Percentiles rank a stretch among this genome's conserved stretches.
phyloP scores from a whole-genome alignment of 257 asterid species.

The Fraxinus cuspidata region DNA sequence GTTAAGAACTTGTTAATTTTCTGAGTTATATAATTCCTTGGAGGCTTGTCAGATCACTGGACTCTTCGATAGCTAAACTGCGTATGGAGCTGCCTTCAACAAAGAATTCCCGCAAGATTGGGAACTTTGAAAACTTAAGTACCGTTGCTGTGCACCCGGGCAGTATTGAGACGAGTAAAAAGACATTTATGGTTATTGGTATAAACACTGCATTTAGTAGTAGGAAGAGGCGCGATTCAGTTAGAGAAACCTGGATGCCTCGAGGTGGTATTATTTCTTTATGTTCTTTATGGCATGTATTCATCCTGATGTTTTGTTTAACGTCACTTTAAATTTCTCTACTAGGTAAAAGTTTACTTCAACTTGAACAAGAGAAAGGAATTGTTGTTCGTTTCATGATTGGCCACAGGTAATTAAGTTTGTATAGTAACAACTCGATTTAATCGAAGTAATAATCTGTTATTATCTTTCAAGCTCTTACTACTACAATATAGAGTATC shows the following conservation, averaged over 20 bases:
- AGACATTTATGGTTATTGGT: conserved; percentile 69
- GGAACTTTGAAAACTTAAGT: conserved; percentile 32
- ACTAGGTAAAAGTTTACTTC: conserved; percentile 57
- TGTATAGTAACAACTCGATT: background rate
- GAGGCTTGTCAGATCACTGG: conserved; percentile 43
- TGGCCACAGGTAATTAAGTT: conserved; percentile 66
- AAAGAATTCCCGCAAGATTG: conserved; percentile 31
- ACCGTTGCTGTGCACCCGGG: conserved; percentile 7
- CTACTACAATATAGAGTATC: background rate
- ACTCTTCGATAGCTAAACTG: conserved; percentile 52
- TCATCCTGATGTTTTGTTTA: background rate
- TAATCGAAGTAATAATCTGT: background rate
- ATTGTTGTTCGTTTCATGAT: conserved; percentile 80
- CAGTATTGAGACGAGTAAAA: conserved; percentile 27
- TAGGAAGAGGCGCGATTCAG: conserved; percentile 81
- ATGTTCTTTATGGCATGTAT: background rate
- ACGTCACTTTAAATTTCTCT: background rate
- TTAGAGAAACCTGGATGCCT: conserved; percentile 91
- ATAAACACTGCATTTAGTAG: conserved; percentile 84
- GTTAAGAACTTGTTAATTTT: background rate
- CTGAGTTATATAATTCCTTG: background rate
- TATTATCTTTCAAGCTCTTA: background rate
- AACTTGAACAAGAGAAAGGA: conserved; percentile 75
- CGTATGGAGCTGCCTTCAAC: conserved; percentile 57
- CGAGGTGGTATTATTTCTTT: conserved; percentile 43